Percentiles rank a stretch among this genome's conserved stretches.
phyloP scores from a whole-genome alignment of 805 yeast genomes.

The Pichia eremophila region DNA sequence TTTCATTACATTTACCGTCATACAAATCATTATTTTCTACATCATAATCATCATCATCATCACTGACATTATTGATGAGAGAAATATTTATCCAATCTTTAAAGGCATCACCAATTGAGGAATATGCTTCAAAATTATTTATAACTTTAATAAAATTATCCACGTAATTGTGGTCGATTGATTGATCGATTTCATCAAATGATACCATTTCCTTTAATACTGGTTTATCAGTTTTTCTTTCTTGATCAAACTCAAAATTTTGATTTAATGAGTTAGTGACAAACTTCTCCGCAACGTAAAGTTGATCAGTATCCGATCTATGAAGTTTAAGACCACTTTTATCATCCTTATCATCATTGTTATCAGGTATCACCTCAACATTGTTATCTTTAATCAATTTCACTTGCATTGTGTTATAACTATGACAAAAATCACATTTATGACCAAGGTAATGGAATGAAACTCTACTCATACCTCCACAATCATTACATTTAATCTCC shows the following conservation, averaged over 20 bases:
- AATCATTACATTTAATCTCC: conserved; percentile 74
- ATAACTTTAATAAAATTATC: conserved; percentile 27
- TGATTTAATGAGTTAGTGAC: conserved; percentile 24
- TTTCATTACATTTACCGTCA: too few relatives aligned
- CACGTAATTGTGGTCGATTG: conserved; percentile 19
- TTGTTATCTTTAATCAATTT: conserved; percentile 58
- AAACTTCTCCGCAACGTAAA: conserved; percentile 1
- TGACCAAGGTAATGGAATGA: conserved; percentile 78
- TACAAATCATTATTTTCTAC: too few relatives aligned
- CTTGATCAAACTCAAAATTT: conserved; percentile 26
- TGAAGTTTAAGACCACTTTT: not conserved
- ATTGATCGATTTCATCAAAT: conserved; percentile 13
- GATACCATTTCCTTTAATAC: conserved; percentile 2
- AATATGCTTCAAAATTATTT: conserved; percentile 27
- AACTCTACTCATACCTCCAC: conserved; percentile 71
- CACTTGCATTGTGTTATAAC: conserved; percentile 77
- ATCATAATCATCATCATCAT: not conserved
- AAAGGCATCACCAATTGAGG: conserved; percentile 27
- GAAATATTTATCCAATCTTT: conserved; percentile 25
- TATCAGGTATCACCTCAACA: conserved; percentile 11
- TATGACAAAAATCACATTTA: conserved; percentile 77
- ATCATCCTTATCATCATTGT: not conserved
- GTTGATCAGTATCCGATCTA: not conserved
- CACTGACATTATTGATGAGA: not conserved
- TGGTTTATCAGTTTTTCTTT: not conserved